These are phyloP conservation scores for Postia placenta DNA, from an alignment of 768 basidiomycete genomes.

Conservation along the genomic window DNA sequence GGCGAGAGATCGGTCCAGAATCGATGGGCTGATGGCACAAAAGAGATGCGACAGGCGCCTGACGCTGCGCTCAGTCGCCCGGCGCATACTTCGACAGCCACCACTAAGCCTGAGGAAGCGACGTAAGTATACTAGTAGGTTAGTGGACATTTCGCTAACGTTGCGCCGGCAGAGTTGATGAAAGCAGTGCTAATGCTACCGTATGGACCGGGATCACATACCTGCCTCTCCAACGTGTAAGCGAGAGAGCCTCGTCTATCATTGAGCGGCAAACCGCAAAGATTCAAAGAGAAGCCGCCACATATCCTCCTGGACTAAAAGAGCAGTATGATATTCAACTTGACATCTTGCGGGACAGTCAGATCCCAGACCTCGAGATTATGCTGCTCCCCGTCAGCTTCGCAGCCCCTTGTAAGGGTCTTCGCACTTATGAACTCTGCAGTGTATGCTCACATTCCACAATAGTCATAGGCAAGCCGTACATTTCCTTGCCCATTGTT, in stretches of 20 bases:
- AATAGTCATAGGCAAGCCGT: background rate
- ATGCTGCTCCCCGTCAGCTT: conserved; percentile 14
- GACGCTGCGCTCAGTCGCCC: conserved; percentile 6
- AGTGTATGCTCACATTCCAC: no score
- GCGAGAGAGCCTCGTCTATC: background rate
- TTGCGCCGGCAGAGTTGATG: no score
- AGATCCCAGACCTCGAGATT: conserved; percentile 18
- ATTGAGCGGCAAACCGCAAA: background rate
- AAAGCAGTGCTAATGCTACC: no score
- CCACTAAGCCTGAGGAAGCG: no score
- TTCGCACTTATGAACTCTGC: no score
- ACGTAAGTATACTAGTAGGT: no score
- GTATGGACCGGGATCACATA: conserved; percentile 4
- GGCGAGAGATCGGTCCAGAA: background rate
- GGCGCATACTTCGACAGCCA: no score
- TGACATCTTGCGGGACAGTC: conserved; percentile 12
- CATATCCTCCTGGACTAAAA: conserved; percentile 10
- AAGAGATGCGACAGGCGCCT: conserved; percentile 5
- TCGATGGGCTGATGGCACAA: background rate
- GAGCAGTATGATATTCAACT: conserved; percentile 23
- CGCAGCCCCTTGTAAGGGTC: background rate
- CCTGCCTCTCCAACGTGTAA: conserved; percentile 1
- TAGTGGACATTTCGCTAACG: no score
- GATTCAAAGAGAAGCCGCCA: background rate
- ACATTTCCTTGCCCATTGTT: background rate